Evolutionary conservation across 2,329 filamentous ascomycete species (phyloP).

Genomic region (Trichoderma harzianum): DNA sequence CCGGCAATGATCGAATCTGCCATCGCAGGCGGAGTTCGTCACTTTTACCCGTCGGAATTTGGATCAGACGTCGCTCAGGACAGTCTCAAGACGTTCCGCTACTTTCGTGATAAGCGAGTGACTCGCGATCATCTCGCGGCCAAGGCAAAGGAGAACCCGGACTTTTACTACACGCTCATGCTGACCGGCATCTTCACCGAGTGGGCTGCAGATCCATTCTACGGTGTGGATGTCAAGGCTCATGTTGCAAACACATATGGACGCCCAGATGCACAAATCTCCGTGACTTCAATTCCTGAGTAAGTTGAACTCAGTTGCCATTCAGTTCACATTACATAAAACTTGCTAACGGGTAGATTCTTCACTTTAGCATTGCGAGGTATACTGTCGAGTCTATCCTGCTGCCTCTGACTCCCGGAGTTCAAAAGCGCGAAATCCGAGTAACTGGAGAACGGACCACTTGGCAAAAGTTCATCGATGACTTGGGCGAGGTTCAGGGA

Average conservation of each 20-base stretch:
- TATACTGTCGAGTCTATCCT: not conserved
- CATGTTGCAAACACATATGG: not conserved
- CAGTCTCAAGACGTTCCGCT: not conserved
- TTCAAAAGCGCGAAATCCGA: not conserved
- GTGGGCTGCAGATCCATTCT: not conserved
- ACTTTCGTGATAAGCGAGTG: slow-evolving; percentile 1
- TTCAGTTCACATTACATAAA: rapidly evolving
- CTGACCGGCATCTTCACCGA: slow-evolving; percentile 7
- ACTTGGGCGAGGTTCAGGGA: not conserved
- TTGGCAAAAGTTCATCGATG: not conserved
- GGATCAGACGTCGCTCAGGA: slow-evolving; percentile 2
- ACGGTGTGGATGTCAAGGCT: not conserved
- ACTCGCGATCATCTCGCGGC: not conserved
- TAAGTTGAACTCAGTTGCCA: not conserved
- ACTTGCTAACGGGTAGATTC: not conserved
- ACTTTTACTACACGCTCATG: slow-evolving; percentile 7
- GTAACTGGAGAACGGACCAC: not conserved
- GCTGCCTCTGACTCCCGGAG: not conserved
- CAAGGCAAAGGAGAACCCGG: not conserved
- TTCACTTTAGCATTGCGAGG: not conserved
- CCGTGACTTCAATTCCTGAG: not conserved
- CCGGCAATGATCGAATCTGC: not conserved
- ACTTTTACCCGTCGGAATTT: slow-evolving; percentile 8
- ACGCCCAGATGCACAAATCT: not conserved
- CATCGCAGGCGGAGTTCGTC: not conserved